phyloP scores from a whole-genome alignment of 2,329 filamentous ascomycete species.

The Ascochyta clinopodiicola region DNA sequence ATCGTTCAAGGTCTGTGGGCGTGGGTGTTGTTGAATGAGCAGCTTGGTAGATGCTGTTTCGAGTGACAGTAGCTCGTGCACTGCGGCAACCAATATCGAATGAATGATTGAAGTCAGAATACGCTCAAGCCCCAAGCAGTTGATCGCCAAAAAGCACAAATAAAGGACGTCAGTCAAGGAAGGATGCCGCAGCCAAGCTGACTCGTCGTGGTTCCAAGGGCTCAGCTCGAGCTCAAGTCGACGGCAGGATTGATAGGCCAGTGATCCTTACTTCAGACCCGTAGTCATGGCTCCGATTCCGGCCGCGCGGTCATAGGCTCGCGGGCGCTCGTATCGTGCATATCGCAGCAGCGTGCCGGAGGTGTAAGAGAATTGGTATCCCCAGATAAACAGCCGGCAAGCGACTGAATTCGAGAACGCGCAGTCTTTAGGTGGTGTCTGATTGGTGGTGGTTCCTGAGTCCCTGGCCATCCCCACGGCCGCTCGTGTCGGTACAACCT shows the following conservation, averaged over 20 bases:
- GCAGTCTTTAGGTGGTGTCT: conserved; percentile 5
- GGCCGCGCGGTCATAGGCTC: conserved; percentile 30
- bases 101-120: conserved; percentile 1
- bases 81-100: no score
- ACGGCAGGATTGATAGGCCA: conserved; percentile 25
- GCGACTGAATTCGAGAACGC: neutral
- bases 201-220: conserved; percentile 19
- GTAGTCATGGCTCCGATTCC: conserved; percentile 38
- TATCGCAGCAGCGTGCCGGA: conserved; percentile 24
- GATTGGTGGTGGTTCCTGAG: conserved; percentile 10
- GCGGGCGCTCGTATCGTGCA: conserved; percentile 20
- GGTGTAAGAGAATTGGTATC: conserved; percentile 24
- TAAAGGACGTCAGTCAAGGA: conserved; percentile 14
- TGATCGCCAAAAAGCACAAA: conserved; percentile 13
- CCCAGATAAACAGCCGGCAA: conserved; percentile 28
- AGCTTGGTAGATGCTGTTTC: no score
- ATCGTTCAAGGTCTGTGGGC: no score
- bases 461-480: conserved; percentile 31
- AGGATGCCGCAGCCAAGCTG: conserved; percentile 13
- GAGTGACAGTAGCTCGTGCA: no score
- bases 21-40: no score
- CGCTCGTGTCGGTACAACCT: conserved; percentile 6
- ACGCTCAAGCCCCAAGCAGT: conserved; percentile 10
- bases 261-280: conserved; percentile 29
- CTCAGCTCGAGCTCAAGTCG: conserved; percentile 8